phyloP scores from a whole-genome alignment of 495 filamentous ascomycete genomes.

The Aspergillus baeticus region DNA sequence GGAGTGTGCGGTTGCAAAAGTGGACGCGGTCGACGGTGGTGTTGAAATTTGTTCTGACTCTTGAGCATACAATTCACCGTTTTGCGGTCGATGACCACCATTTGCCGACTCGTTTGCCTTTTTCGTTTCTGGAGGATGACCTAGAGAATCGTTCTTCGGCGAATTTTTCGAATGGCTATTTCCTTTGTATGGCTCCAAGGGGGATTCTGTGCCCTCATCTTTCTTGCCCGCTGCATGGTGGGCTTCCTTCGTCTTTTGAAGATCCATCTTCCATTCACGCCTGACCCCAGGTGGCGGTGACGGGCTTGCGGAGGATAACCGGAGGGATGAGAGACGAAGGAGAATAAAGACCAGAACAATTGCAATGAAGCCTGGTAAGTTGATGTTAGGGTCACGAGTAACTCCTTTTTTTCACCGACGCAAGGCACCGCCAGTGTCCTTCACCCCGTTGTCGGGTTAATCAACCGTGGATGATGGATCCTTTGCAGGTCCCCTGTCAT shows the following conservation, averaged over 20 bases:
- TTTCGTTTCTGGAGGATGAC: conserved; percentile 30
- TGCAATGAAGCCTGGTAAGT: conserved; percentile 9
- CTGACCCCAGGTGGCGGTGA: neutral
- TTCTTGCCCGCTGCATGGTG: conserved; percentile 33
- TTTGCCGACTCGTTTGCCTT: conserved; percentile 23
- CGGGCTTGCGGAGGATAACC: neutral
- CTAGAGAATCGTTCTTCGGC: conserved; percentile 37
- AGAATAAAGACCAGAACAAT: conserved; percentile 1
- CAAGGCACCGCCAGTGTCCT: conserved; percentile 20
- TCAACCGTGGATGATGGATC: conserved; percentile 11
- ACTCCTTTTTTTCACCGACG: conserved; percentile 20
- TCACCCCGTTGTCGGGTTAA: conserved; percentile 13
- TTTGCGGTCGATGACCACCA: conserved; percentile 14
- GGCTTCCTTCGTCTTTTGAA: conserved; percentile 48
- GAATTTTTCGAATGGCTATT: conserved; percentile 38
- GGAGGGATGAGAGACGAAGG: neutral
- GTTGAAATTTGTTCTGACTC: conserved; percentile 9
- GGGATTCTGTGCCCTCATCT: conserved; percentile 42
- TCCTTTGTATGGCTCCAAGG: conserved; percentile 38
- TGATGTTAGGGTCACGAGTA: conserved; percentile 24
- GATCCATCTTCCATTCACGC: conserved; percentile 38
- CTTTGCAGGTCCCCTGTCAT: conserved; percentile 21
- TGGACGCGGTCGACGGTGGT: conserved; percentile 9
- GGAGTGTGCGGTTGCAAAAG: conserved; percentile 12
- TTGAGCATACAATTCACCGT: conserved; percentile 12